Base-by-base conservation (phyloP, 805 yeast species). In the Candida endomychidarum region DNA sequence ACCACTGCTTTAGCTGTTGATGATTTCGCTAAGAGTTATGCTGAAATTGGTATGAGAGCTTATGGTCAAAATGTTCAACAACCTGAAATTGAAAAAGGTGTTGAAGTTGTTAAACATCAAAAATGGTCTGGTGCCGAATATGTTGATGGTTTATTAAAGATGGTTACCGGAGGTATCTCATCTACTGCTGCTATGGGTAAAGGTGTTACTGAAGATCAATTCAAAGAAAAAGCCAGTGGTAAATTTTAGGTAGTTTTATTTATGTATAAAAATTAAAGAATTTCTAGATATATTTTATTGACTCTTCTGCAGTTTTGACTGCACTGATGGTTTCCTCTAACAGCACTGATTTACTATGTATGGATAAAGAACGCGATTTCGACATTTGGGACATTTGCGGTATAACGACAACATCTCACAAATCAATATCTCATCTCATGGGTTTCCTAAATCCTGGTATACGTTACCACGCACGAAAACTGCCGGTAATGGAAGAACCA, bases 81-180 rank as follows among this genome's bases (percentile, higher is more conserved):
- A 47, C 84, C 81, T 45, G 98, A 91, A 74, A 86, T 90, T 63
- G 87, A 83, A 55, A 74, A 73, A 45, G 90, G 87, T 50, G 96
- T 90, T 50, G 98, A 91, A 66, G 96, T 91, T 44, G 95, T 91
- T 49, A 91, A 89, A 75, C 98, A 91, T 67, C 98, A 91, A 69
- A 88, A 90, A 67, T 91, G 98, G 98, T 88, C 96, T 30, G 98
- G 98, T 61, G 98, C 98, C 21, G 96, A 87, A 68, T 90, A 88
- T 72, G 84, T 91, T 58, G 98, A 91, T 66, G 83, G 87, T 45
- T 73, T 91, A 58, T 80, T 91, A 64, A 89, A 83, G 66, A 74
- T 88, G 67, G 93, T 89, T 18, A 83, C 93, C 41, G 97, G 97
- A 56, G 98, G 98, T 70, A 85, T 90, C 43, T 76, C 90, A 37